Evolutionary conservation across 352 stramenopile species (phyloP), one percentile per base, ranked within the genome.

Genomic region (Globisporangium nagaii): DNA sequence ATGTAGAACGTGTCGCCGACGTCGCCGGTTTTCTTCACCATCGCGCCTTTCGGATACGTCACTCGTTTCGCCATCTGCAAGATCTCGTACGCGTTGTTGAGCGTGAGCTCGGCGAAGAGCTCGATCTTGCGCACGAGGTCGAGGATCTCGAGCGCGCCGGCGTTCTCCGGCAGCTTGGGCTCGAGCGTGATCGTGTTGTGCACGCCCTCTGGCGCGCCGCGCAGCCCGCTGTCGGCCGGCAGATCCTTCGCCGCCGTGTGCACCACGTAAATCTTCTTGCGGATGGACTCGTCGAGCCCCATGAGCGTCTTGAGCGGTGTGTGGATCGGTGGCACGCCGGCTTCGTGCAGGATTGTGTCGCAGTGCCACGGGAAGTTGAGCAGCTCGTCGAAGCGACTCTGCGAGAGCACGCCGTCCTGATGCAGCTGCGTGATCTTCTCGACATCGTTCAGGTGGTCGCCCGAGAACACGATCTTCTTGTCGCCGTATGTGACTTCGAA

Each of bases 371-470:
- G 93, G 40, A 98, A 93, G 57, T 97, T 86, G 20, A 96, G 71
- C n/a, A 98, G 62, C 62, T 96, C 91, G 31, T 98, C 80, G 22
- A 78, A 88, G 46, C 95, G 65, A 24, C 73, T 71, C 43, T 75
- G 70, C 4, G 91, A 95, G 3, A 98, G 62, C 10, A 98, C 77
- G 12, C 91, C 93, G 45, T 98, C 75, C 22, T 71, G 71, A 37
- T 81, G 69, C 41, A 96, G 71, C 54, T 86, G 69, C 39, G 73
- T 66, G 54, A 96, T 96, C 20, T 78, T 84, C n/a, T 87, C 79
- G n/a, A 96, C 90, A 63, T 96, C 93, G 67, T 98, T 98, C 24
- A 98, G 85, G 53, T 97, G 91, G 63, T 98, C 95, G 0, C 90
- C 95, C 7, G 90, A 98, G 63, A 98, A 98, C 6, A 97, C 92